phyloP scores from a whole-genome alignment of 2,329 filamentous ascomycete species.

The Hypomyces perniciosus region DNA sequence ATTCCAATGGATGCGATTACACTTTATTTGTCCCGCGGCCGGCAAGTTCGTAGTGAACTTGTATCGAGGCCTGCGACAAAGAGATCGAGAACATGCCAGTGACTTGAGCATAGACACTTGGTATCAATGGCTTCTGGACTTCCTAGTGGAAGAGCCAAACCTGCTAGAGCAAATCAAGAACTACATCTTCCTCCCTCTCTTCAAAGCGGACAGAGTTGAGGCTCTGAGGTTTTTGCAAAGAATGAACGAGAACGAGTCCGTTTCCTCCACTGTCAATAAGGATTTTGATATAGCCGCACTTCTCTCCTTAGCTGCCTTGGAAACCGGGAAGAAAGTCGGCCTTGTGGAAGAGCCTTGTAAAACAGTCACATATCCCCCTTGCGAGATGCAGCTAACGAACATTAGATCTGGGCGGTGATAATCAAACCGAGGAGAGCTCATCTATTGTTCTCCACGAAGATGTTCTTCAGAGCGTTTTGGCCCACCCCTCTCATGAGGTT shows the following conservation, averaged over 20 bases:
- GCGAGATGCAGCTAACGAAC: slow-evolving; percentile 15
- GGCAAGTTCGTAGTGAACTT: slow-evolving; percentile 56
- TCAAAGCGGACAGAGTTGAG: slow-evolving; percentile 49
- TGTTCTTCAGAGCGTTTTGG: slow-evolving; percentile 47
- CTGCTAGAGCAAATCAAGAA: slow-evolving; percentile 58
- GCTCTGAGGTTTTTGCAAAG: slow-evolving; percentile 53
- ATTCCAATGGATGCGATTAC: slow-evolving; percentile 51
- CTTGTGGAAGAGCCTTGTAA: slow-evolving; percentile 62
- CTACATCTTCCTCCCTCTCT: slow-evolving; percentile 57
- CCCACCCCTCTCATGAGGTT: slow-evolving; percentile 55
- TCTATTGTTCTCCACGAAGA: slow-evolving; percentile 33
- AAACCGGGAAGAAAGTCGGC: slow-evolving; percentile 64
- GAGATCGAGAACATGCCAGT: slow-evolving; percentile 18
- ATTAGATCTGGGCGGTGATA: slow-evolving; percentile 23
- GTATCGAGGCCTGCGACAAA: slow-evolving; percentile 41
- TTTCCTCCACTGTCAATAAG: slow-evolving; percentile 38
- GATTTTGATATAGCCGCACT: slow-evolving; percentile 49
- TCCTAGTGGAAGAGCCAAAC: slow-evolving; percentile 42
- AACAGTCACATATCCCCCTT: not conserved
- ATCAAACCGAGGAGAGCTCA: slow-evolving; percentile 16
- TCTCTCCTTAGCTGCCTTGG: slow-evolving; percentile 60
- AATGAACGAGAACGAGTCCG: slow-evolving; percentile 46
- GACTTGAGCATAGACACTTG: slow-evolving; percentile 38
- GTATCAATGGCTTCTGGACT: slow-evolving; percentile 51
- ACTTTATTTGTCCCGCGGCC: slow-evolving; percentile 53